Base-by-base conservation (phyloP, 2,329 filamentous ascomycete genomes). In the Diaporthe sp. region DNA sequence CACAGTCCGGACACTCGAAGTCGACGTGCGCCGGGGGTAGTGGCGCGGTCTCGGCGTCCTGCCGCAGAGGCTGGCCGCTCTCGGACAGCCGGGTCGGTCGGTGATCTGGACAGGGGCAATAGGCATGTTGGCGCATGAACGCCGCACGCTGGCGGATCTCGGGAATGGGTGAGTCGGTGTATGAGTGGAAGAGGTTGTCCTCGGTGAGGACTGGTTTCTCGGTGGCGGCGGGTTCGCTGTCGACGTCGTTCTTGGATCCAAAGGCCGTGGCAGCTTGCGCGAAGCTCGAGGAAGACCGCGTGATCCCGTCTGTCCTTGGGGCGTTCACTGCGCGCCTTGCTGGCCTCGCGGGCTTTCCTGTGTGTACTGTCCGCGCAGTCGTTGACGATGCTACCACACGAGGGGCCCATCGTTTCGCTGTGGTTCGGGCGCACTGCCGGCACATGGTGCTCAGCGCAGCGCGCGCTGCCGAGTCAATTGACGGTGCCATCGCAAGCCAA, bases 1-100 rank as follows among this genome's bases (percentile, higher is more conserved):
- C 97, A 80, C 97, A 99, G 83, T 99, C 96, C 0, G 97, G 96
- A 81, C 97, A 99, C 84, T 98, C 97, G 81, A 98, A 98, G 79
- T 94, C 89, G 71, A 98, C 95, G 84, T 98, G 95, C 22, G 93
- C 92, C 0, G 96, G 94, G 13, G 95, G 89, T 77, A 92, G 84
- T 53, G 85, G 83, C 62, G 90, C 91, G 15, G 87, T 89, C 25
- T 85, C 78, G 10, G 75, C 25, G 1, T 82, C 25, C 86, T 84
- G 81, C 93, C 92, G 77, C 88, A 86, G 46, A 88, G 88, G 82
- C 94, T 92, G 15, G 90, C 87, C 79, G 92, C 89, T 46, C 92
- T 92, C 72, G 89, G 94, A 90, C 6, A 92, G 83, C 78, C 94
- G 91, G 3, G 94, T 96, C 73, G 93, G 91, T 79, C 93, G 92